phyloP scores from a whole-genome alignment of 1,139 yeast genomes.

The Geotrichum reessii region DNA sequence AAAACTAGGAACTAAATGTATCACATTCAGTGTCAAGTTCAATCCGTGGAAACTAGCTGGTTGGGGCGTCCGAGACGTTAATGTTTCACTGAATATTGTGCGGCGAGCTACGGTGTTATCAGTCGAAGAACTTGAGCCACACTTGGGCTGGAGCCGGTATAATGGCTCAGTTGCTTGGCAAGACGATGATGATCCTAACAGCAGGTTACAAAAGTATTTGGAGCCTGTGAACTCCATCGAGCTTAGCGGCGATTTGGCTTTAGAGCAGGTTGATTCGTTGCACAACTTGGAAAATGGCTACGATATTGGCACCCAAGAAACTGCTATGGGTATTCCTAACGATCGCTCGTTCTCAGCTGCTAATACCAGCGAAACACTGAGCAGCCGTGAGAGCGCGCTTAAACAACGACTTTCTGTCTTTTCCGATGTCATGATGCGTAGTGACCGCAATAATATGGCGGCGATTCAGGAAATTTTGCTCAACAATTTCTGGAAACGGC shows the following conservation, averaged over 20 bases:
- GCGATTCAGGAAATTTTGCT: constrained; percentile 7
- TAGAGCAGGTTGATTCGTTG: not conserved
- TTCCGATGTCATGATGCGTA: constrained; percentile 1
- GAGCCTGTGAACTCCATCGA: constrained; percentile 6
- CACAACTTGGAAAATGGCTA: not conserved
- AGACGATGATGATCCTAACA: constrained; percentile 1
- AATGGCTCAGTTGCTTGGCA: not conserved
- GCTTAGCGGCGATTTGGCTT: constrained; percentile 7
- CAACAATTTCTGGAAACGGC: constrained; percentile 17
- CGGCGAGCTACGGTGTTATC: constrained; percentile 4
- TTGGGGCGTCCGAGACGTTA: constrained; percentile 16
- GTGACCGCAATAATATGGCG: constrained; percentile 7
- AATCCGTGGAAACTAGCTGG: constrained; percentile 18
- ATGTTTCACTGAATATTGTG: constrained; percentile 15
- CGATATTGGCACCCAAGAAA: not conserved
- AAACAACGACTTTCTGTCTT: constrained; percentile 2
- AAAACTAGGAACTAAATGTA: constrained; percentile 14
- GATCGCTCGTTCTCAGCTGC: not conserved
- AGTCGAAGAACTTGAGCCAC: constrained; percentile 9
- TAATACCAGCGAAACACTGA: not conserved
- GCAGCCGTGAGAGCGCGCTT: not conserved
- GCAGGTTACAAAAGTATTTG: not conserved
- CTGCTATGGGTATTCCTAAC: not conserved
- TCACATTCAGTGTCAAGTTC: constrained; percentile 21
- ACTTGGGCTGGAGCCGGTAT: constrained; percentile 3